Conservation (phyloP, 2,329 filamentous ascomycete genomes). For the Byssochlamys sp. region DNA sequence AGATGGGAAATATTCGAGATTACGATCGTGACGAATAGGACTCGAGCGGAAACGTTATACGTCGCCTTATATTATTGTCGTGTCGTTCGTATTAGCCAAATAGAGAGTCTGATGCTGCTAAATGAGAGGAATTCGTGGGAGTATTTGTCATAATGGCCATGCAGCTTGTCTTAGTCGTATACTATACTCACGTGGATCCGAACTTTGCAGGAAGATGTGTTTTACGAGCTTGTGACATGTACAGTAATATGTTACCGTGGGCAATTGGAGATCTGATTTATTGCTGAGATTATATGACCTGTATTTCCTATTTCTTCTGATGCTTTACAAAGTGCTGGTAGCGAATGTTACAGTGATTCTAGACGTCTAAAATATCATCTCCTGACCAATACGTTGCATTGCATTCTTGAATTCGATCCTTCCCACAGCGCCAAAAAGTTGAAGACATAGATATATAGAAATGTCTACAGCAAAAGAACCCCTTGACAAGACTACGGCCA, state of each 20-base stretch:
- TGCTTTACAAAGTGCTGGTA: slow-evolving; percentile 93
- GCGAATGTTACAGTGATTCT: slow-evolving; percentile 77
- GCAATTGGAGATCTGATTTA: background rate
- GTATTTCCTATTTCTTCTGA: slow-evolving; percentile 32
- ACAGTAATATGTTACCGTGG: background rate
- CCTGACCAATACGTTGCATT: background rate
- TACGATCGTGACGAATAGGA: background rate
- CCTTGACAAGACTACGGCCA: background rate
- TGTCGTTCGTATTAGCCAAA: background rate
- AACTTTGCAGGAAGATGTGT: background rate
- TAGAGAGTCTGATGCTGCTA: background rate
- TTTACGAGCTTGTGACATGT: background rate
- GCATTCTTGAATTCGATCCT: background rate
- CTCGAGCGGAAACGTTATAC: background rate
- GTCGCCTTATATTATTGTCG: background rate
- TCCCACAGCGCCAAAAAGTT: background rate
- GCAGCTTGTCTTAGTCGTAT: background rate
- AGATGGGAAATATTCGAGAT: background rate
- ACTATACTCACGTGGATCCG: background rate
- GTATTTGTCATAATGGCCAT: background rate
- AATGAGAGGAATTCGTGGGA: background rate
- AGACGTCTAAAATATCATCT: background rate
- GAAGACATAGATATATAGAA: background rate
- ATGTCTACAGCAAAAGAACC: background rate
- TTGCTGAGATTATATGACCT: background rate